These are phyloP conservation scores for Stagonosporopsis vannaccii DNA, from an alignment of 2,329 filamentous ascomycete species.

Conservation along the genomic window DNA sequence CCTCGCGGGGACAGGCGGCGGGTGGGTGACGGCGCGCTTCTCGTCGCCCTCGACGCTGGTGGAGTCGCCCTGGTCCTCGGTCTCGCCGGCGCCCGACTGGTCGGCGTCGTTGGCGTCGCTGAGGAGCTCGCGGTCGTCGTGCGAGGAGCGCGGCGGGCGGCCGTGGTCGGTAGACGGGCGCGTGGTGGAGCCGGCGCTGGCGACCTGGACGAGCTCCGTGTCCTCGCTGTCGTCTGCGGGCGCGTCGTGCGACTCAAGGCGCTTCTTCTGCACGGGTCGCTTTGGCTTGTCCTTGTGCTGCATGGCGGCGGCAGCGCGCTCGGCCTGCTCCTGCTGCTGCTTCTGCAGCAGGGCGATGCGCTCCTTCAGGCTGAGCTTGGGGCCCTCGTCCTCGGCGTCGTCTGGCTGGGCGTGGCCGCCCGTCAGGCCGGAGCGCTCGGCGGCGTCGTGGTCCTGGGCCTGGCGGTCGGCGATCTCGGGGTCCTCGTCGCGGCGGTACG, in stretches of 20 bases:
- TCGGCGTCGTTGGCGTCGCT: conserved; percentile 72
- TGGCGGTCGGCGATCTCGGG: conserved; percentile 69
- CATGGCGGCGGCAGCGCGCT: conserved; percentile 79
- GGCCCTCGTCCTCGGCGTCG: conserved; percentile 72
- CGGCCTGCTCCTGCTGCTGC: conserved; percentile 89
- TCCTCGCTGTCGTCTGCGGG: conserved; percentile 46
- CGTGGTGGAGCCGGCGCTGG: conserved; percentile 42
- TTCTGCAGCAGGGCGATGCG: conserved; percentile 92
- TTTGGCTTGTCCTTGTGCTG: conserved; percentile 85
- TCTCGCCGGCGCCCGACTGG: conserved; percentile 68
- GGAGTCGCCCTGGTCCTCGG: conserved; percentile 67
- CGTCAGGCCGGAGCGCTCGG: conserved; percentile 71
- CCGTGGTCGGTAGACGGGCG: conserved; percentile 52
- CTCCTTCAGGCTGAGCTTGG: conserved; percentile 94
- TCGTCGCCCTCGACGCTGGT: conserved; percentile 80
- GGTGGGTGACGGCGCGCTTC: conserved; percentile 54
- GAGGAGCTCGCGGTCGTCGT: conserved; percentile 55
- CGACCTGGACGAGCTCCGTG: conserved; percentile 47
- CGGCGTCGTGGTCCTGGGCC: conserved; percentile 70
- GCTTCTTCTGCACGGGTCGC: conserved; percentile 71
- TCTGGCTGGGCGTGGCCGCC: conserved; percentile 50
- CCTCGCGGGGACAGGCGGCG: conserved; percentile 25
- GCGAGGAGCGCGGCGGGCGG: conserved; percentile 49
- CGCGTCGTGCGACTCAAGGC: conserved; percentile 56
- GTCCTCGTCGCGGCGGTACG: conserved; percentile 89